Base-by-base conservation (phyloP, 2,329 filamentous ascomycete species). In the Penicillium decumbens region DNA sequence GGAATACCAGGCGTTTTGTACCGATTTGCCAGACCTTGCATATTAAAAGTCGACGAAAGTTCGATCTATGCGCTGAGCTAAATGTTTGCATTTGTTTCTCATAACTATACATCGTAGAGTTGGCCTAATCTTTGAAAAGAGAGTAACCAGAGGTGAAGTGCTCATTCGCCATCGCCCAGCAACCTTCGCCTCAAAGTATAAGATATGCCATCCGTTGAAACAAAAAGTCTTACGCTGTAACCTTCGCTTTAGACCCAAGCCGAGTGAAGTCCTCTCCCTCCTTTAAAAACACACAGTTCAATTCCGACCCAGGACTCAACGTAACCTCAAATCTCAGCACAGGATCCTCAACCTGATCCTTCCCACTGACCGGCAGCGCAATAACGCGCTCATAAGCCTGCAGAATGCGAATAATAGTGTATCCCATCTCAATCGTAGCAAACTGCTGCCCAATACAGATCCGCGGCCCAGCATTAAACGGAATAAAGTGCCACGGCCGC, bases 361-460 rank as follows among this genome's bases (percentile, higher is more conserved):
- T 61, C 2, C 65, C 66, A n/a, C 45, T 58, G 8, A 59, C 57
- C 0, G 65, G 65, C 20, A 69, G 44, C 3, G 66, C 68, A 27
- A 66, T 45, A 48, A 75, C 65, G 30, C 61, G 55, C 54, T 70
- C 65, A 57, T 68, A 75, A 41, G 65, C 62, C 57, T 75, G 72
- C 56, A 75, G 51, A 33, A 76, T 68, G 25, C 73, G 57, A 33
- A 72, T 67, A 15, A 75, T 58, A 0, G 72, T 74, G 47, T 75
- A 82, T 0, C 74, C 76, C 77, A 81, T 81, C 65, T 82, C 79
- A 2, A 79, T 76, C 64, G 77, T 74, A 3, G 80, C 80, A 65
- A 82, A 82, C 51, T 81, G 79, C 65, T 82, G 79, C 1, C 79
- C 79, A 29, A 82, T 77, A 53, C 80, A 82, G 42, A 80, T 78